Evolutionary conservation across 164 flowering plant genomes (phyloP).

Genomic region (Vitis vinifera): ASM3070453v1 NC_081816.1:8774001-8774500

Average conservation of each 20-base stretch:
- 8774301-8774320: conserved; percentile 43
- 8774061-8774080: conserved; percentile 17
- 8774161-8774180: conserved; percentile 25
- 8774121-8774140: conserved; percentile 24
- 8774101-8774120: conserved; percentile 16
- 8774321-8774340: conserved; percentile 43
- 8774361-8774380: conserved; percentile 27
- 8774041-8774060: conserved; percentile 21
- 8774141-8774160: conserved; percentile 25
- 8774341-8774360: conserved; percentile 35
- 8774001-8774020: no score
- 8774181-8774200: not conserved
- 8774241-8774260: conserved; percentile 9
- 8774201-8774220: not conserved
- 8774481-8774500: conserved; percentile 62
- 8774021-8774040: conserved; percentile 6
- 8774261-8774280: conserved; percentile 20
- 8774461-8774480: conserved; percentile 50
- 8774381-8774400: conserved; percentile 62
- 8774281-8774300: conserved; percentile 68
- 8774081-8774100: conserved; percentile 28
- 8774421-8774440: conserved; percentile 39
- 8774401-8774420: conserved; percentile 30
- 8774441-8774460: conserved; percentile 45
- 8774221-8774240: not conserved